Base-by-base conservation (phyloP, 306 rosid genomes). In the Hippophae tibetana region DNA sequence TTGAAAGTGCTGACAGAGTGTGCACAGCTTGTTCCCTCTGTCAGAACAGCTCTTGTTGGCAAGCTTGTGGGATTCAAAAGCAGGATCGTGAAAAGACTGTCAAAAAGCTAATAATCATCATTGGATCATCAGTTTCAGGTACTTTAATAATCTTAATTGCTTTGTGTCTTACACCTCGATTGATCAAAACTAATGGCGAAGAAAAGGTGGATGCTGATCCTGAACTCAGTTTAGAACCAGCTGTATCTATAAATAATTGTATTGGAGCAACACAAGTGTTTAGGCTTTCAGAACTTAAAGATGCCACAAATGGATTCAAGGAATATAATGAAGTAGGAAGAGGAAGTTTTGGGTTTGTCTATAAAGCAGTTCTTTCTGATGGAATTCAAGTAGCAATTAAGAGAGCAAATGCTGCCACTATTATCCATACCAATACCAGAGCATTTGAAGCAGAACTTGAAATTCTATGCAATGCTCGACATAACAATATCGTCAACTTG, bases 281-380 rank as follows among this genome's bases (percentile, higher is more conserved):
- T 62, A 69, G 95, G 46, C 92, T 87, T 41, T 73, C 86, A 0
- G 92, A 87, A 58, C 54, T 87, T 26, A 87, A 84, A 69, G 95
- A 87, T 9, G 95, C 95, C n/a, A 87, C 95, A 0, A 82, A 87
- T 57, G 95, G 95, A 11, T 87, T 87, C 79, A 87, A 84, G 77
- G 95, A 87, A 53, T 87, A 84, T 40, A 87, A 84, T 44, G 95
- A 87, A 78, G 78, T 87, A 7, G 95, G 95, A 3, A 75, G 95
- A 52, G 95, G 95, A 51, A 78, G 81, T 52, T 84, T 84, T 69
- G 95, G 95, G 0, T 87, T 87, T 65, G 95, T 87, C 44, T 87
- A 87, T 75, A 87, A 87, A 67, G 95, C 92, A 60, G 58, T 70
- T 38, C 67, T 87, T 50, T 57, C 80, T 6, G 95, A 87, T 55